Percentiles rank a stretch among this genome's conserved stretches.
These are phyloP conservation scores for Colletotrichum liriopes DNA, from an alignment of 2,329 filamentous ascomycete species.

Conservation along the genomic window DNA sequence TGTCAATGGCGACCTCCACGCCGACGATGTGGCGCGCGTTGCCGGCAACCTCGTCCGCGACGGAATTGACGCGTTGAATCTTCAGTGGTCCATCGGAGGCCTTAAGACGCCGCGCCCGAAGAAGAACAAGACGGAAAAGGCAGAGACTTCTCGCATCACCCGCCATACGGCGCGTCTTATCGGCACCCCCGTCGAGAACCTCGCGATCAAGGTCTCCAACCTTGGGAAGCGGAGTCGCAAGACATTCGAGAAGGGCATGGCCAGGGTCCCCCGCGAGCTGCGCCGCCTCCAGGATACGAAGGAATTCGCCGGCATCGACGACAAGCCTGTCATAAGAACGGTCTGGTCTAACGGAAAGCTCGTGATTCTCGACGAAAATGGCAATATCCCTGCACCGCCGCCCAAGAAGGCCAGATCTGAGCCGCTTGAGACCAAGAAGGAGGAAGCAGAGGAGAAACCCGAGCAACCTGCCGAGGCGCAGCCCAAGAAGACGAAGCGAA, in stretches of 20 bases:
- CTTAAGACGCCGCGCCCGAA: slow-evolving; percentile 54
- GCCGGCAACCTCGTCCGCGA: slow-evolving; percentile 52
- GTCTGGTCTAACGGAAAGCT: slow-evolving; percentile 78
- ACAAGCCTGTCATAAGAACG: slow-evolving; percentile 69
- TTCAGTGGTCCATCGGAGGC: slow-evolving; percentile 60
- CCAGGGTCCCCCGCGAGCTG: slow-evolving; percentile 70
- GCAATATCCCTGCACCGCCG: slow-evolving; percentile 50
- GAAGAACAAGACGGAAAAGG: slow-evolving; percentile 53
- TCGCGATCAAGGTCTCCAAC: slow-evolving; percentile 65
- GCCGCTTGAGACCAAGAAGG: slow-evolving; percentile 43
- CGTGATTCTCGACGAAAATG: slow-evolving; percentile 63
- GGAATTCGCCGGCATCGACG: slow-evolving; percentile 73
- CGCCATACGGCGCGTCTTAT: slow-evolving; percentile 63
- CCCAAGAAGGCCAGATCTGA: slow-evolving; percentile 46
- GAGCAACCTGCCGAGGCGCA: slow-evolving; percentile 56
- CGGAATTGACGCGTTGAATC: slow-evolving; percentile 64
- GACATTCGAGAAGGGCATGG: slow-evolving; percentile 63
- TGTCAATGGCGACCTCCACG: slow-evolving; percentile 47
- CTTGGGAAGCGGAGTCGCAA: slow-evolving; percentile 75
- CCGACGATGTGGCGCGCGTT: slow-evolving; percentile 31
- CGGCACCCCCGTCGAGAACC: slow-evolving; percentile 60
- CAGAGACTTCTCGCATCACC: slow-evolving; percentile 51
- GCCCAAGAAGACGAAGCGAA: slow-evolving; percentile 59
- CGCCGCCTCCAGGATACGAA: slow-evolving; percentile 74
- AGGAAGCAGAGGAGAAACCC: slow-evolving; percentile 50